Evolutionary conservation across 2,329 filamentous ascomycete species (phyloP).

Genomic region (Epichloe elymi): DNA sequence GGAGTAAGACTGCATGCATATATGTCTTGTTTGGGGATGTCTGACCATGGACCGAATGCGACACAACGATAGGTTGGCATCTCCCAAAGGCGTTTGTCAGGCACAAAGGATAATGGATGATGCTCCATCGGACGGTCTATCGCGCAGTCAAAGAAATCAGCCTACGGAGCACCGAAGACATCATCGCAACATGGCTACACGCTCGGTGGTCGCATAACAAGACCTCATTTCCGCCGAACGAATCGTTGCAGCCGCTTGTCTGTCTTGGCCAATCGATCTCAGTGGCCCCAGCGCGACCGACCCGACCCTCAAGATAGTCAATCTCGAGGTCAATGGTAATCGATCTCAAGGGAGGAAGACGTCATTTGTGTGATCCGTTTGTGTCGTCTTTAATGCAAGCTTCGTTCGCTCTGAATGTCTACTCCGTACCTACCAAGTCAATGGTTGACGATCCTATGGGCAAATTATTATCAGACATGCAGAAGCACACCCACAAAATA

Average conservation of each 20-base stretch:
- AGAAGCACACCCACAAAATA: background rate
- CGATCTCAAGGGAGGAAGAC: background rate
- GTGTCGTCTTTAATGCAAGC: background rate
- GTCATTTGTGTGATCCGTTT: background rate
- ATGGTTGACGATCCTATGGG: background rate
- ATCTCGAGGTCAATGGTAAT: too few relatives aligned
- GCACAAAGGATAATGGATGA: too few relatives aligned
- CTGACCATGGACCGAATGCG: background rate
- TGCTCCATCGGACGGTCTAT: too few relatives aligned
- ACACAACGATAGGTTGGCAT: too few relatives aligned
- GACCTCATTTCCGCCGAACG: background rate
- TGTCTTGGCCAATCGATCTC: background rate
- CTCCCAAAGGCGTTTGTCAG: too few relatives aligned
- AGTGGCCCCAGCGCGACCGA: too few relatives aligned
- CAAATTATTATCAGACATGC: background rate
- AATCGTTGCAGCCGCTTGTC: background rate
- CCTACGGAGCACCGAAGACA: background rate
- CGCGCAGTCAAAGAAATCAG: too few relatives aligned
- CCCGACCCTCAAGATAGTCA: too few relatives aligned
- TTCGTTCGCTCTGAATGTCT: background rate
- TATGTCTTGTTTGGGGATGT: background rate
- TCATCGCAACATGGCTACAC: background rate
- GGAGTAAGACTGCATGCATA: too few relatives aligned
- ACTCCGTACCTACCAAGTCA: background rate
- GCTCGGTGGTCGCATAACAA: background rate